A percentile compares a stretch with the other conserved stretches of the same genome.
Evolutionary conservation across 257 asterid species (phyloP).

Genomic region (Ilex aquifolium): DNA sequence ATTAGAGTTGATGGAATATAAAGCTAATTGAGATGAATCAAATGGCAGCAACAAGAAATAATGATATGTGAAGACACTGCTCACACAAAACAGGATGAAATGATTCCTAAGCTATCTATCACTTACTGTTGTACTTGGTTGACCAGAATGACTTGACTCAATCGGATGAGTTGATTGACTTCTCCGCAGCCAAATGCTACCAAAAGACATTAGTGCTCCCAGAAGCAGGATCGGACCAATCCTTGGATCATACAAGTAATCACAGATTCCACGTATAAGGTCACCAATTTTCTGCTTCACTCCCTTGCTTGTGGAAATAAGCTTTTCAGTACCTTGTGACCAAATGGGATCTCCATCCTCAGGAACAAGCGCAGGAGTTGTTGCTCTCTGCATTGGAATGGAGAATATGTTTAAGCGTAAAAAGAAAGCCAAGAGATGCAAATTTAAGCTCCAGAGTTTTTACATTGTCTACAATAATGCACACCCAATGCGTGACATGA

Average conservation of each 20-base stretch:
- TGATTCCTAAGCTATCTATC: neutral
- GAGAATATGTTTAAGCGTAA: slow-evolving; percentile 10
- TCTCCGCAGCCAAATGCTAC: slow-evolving; percentile 60
- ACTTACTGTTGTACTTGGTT: slow-evolving; percentile 32
- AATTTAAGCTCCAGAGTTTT: too few species aligned
- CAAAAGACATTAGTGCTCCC: slow-evolving; percentile 66
- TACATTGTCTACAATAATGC: too few species aligned
- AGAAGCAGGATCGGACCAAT: slow-evolving; percentile 83
- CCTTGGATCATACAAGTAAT: slow-evolving; percentile 69
- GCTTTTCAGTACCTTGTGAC: slow-evolving; percentile 45
- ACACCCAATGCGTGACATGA: too few species aligned
- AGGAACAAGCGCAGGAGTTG: slow-evolving; percentile 70
- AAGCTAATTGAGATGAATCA: too few species aligned
- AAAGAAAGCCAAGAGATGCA: neutral
- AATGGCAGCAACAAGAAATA: too few species aligned
- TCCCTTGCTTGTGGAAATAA: slow-evolving; percentile 41
- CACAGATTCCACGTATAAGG: slow-evolving; percentile 27
- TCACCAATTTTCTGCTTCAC: slow-evolving; percentile 33
- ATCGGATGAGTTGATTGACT: slow-evolving; percentile 38
- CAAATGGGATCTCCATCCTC: slow-evolving; percentile 74
- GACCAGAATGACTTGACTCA: slow-evolving; percentile 31
- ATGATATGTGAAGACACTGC: neutral
- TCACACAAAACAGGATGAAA: neutral
- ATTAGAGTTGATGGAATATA: too few species aligned
- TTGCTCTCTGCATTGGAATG: slow-evolving; percentile 57